Evolutionary conservation across 164 flowering plant genomes (phyloP).

Genomic region (Akebia trifoliata): DNA sequence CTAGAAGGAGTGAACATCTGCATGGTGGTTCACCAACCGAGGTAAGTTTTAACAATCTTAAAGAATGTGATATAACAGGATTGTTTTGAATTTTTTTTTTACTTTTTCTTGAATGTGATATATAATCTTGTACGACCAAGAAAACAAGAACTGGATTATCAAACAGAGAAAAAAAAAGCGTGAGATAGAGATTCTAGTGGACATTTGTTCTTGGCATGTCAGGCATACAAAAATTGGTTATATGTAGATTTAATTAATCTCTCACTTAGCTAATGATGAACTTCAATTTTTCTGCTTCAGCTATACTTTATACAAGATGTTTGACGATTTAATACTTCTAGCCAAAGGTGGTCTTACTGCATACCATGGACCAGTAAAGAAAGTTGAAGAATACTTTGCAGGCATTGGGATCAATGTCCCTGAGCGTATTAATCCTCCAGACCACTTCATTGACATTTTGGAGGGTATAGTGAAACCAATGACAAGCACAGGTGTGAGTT

Average conservation of each 20-base stretch:
- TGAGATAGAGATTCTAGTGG: neutral
- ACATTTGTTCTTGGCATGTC: neutral
- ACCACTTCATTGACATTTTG: constrained; percentile 83
- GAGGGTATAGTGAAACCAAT: constrained; percentile 80
- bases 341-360: constrained; percentile 94
- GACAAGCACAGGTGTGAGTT: constrained; percentile 34
- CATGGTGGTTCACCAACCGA: constrained; percentile 97
- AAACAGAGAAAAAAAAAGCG: too few relatives aligned
- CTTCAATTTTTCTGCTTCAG: constrained; percentile 40
- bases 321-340: constrained; percentile 93
- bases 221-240: neutral
- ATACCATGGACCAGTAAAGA: constrained; percentile 89
- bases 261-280: constrained; percentile 2
- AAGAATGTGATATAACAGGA: neutral
- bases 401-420: constrained; percentile 80
- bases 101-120: neutral
- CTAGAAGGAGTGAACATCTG: constrained; percentile 95
- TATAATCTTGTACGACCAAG: neutral
- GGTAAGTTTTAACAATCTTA: constrained; percentile 33
- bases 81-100: neutral
- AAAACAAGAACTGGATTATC: too few relatives aligned
- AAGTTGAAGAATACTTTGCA: constrained; percentile 90
- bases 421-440: constrained; percentile 95
- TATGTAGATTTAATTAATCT: neutral
- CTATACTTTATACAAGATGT: constrained; percentile 87